A percentile compares a stretch with the other conserved stretches of the same genome.
phyloP scores from a whole-genome alignment of 805 yeast genomes.

The Metschnikowia santaceciliae region DNA sequence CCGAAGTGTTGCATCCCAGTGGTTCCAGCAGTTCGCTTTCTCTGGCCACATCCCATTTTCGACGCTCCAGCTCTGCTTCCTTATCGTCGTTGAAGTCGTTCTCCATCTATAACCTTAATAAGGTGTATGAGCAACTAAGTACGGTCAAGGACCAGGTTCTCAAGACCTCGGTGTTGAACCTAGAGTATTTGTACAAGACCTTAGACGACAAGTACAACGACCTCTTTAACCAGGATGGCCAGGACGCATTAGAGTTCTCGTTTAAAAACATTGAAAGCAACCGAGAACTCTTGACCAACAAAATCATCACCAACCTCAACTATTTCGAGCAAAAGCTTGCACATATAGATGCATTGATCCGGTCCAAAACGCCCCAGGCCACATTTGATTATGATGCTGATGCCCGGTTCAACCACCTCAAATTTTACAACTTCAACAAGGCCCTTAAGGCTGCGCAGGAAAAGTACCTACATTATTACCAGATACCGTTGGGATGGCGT shows the following conservation, averaged over 20 bases:
- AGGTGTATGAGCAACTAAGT: slow-evolving; percentile 33
- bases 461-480: slow-evolving; percentile 62
- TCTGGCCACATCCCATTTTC: slow-evolving; percentile 8
- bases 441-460: slow-evolving; percentile 30
- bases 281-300: slow-evolving; percentile 31
- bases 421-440: slow-evolving; percentile 36
- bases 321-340: slow-evolving; percentile 39
- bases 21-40: not conserved
- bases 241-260: not conserved
- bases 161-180: slow-evolving; percentile 33
- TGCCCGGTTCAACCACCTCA: slow-evolving; percentile 30
- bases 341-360: slow-evolving; percentile 37
- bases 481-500: slow-evolving; percentile 88
- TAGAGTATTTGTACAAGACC: slow-evolving; percentile 36
- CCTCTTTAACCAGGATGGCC: slow-evolving; percentile 25
- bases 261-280: slow-evolving; percentile 4
- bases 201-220: slow-evolving; percentile 41
- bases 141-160: slow-evolving; percentile 36
- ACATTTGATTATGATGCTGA: slow-evolving; percentile 26
- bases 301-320: slow-evolving; percentile 39
- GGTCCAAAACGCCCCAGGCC: slow-evolving; percentile 29
- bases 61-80: slow-evolving; percentile 29
- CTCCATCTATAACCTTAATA: slow-evolving; percentile 30
- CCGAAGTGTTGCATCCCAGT: not conserved
- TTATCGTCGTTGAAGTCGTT: slow-evolving; percentile 27